A percentile compares a stretch with the other conserved stretches of the same genome.
phyloP scores from a whole-genome alignment of 345 rosid species.

The Linum lewisii region DNA sequence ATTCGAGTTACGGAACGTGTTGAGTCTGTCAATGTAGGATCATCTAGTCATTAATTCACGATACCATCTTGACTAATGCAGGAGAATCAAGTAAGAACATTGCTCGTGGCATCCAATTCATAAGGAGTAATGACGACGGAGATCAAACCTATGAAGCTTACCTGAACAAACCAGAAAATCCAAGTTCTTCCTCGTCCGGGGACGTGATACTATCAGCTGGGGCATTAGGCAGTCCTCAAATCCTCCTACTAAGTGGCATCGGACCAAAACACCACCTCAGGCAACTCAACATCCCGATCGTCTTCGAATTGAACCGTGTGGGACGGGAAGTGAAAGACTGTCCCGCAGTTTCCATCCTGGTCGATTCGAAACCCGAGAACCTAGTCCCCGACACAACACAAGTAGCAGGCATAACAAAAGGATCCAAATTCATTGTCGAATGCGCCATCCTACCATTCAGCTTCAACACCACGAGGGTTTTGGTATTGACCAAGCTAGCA shows the following conservation, averaged over 20 bases:
- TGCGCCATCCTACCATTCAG: slow-evolving; percentile 38
- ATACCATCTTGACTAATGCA: slow-evolving; percentile 12
- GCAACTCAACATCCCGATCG: slow-evolving; percentile 33
- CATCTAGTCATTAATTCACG: too few relatives aligned
- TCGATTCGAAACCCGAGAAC: slow-evolving; percentile 29
- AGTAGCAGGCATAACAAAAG: slow-evolving; percentile 50
- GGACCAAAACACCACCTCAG: slow-evolving; percentile 47
- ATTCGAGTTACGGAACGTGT: too few relatives aligned
- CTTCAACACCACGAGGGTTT: slow-evolving; percentile 39
- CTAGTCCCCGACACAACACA: slow-evolving; percentile 57
- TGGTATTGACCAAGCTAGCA: slow-evolving; percentile 52
- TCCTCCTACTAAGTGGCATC: slow-evolving; percentile 60
- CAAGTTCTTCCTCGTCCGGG: slow-evolving; percentile 15
- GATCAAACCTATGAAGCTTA: slow-evolving; percentile 37
- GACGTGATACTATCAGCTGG: slow-evolving; percentile 71
- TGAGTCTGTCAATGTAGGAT: too few relatives aligned
- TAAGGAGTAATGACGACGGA: slow-evolving; percentile 39
- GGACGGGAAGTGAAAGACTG: slow-evolving; percentile 56
- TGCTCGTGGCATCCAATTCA: slow-evolving; percentile 46
- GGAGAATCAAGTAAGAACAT: slow-evolving; percentile 28
- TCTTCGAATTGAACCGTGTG: slow-evolving; percentile 29
- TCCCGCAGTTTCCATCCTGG: slow-evolving; percentile 41
- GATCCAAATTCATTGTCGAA: slow-evolving; percentile 44
- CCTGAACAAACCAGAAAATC: slow-evolving; percentile 31
- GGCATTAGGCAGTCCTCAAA: slow-evolving; percentile 66